Evolutionary conservation across 805 yeast species (phyloP), one percentile per base, ranked within the genome.

Genomic region (Wickerhamomyces bisporus): DNA sequence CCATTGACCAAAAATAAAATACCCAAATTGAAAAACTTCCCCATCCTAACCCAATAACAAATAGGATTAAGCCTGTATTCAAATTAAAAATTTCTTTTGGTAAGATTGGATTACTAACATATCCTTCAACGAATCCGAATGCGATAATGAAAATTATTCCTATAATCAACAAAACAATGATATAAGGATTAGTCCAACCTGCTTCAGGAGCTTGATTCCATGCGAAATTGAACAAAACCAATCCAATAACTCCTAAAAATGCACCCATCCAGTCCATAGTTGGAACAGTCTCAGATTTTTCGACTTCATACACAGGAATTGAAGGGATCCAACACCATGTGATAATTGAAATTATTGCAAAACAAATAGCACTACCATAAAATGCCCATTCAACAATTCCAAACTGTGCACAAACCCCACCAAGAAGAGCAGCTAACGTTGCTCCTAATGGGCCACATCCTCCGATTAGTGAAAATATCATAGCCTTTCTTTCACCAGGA

Each of bases 201-300:
- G 64, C 80, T 5, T 72, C 68, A 0, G 91, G 86, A 3, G 83
- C 91, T 54, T 85, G 88, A 49, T 80, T 83, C 77, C 86, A 77
- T 2, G 76, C 75, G 52, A 83, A 77, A 47, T 79, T 82, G 54
- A 85, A 65, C 25, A 84, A 53, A 3, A 81, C 66, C 34, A 85
- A 58, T 0, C 86, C 86, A 6, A 61, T 40, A 5, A 83, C 71
- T 4, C 86, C 89, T 11, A 75, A 42, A 0, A 61, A n/a, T 0
- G 81, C 64, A n/a, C 87, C 87, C 6, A 58, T 40, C 61, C 70
- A 66, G 50, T 77, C 81, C 60, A 75, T 70, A 7, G 35, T 39
- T 4, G 37, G 44, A n/a, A 44, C 44, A 16, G 39, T 44, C 6
- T 37, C 41, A 5, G 30, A 36, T 15, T 32, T 33, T 3, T 26